Evolutionary conservation across 345 rosid genomes (phyloP), one percentile per base, ranked within the genome.

Genomic region (Xanthoceras sorbifolium): DNA sequence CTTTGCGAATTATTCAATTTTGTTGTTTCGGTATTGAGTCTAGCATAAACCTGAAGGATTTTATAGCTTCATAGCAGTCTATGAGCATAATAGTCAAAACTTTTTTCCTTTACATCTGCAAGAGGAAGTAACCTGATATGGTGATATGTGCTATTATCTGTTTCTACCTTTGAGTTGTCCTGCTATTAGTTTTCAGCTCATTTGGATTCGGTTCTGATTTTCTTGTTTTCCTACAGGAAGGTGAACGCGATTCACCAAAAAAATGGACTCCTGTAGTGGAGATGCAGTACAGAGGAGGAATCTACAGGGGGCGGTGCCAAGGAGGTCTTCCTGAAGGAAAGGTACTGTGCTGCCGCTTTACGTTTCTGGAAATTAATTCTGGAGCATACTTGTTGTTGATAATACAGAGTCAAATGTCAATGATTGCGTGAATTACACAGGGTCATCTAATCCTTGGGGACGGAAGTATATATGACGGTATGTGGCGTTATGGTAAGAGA

Each of bases 311-410:
- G 29, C 79, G 94, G 61, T 93, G 97, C 85, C 99, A 90, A 83
- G 98, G 98, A 64, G 99, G 99, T 79, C 98, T 96, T 83, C 99
- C 99, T 44, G 98, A 96, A 86, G 99, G 98, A 83, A 96, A 96
- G 97, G 99, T 96, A 86, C 42, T 59, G 10, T 63, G 4, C 26
- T 40, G 5, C n/a, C 15, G 1, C 54, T 22, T 8, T 73, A 44
- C 61, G 38, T 25, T 57, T 67, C 52, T 9, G 54, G 32, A 63
- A 63, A 63, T 71, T 12, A 66, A 70, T 78, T 67, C 9, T 77
- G 68, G 67, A 73, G 34, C 57, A 77, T 64, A 28, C 64, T 65
- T 79, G 23, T 64, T 77, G 31, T 65, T 29, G 23, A 7, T 44
- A 31, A 62, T 70, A 54, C 44, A 48, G 61, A 69, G 31, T 62